Evolutionary conservation across 2,329 filamentous ascomycete genomes (phyloP), one percentile per base, ranked within the genome.

Genomic region (Ophiostoma piceae): DNA sequence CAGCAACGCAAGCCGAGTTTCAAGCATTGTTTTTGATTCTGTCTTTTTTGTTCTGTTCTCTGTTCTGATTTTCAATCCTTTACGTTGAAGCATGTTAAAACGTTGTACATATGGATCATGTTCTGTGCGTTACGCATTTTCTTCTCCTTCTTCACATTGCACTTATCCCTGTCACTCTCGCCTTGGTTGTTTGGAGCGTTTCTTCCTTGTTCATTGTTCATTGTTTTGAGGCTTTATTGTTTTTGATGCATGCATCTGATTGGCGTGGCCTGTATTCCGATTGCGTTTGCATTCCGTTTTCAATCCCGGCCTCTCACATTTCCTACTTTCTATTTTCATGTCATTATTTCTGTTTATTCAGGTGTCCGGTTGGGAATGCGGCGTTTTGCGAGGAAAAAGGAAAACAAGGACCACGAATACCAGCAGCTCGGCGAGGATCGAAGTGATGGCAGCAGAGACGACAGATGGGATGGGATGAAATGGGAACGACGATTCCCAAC

Each of bases 1-100:
- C 37, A 66, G 65, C 65, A 66, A 66, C 65, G 65, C 65, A 66
- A 66, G 62, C 62, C 35, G 62, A 39, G 19, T n/a, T 65, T 39
- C 35, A 39, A 22, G n/a, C 39, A 41, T 47, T 47, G 3, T 1
- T 26, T 26, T 26, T 57, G 29, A 37, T 64, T 4, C 35, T 57
- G 4, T 41, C 41, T 41, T 5, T 8, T 22, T 8, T 16, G 19
- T 60, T 39, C 1, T n/a, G 6, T 47, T 54, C 29, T 7, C 29
- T n/a, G 19, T n/a, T 37, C n/a, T 19, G 9, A 12, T 41, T 41
- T 41, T 2, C 39, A 41, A 26, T 57, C 29, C 2, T 5, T 19
- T 39, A 60, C 47, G 66, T 39, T 67, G 1, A 57, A 67, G 37
- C 54, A 32, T 14, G 11, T 62, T 3, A 32, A 16, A 26, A 32